Evolutionary conservation across 306 rosid genomes (phyloP).

Genomic region (peach (Prunus persica)): DNA sequence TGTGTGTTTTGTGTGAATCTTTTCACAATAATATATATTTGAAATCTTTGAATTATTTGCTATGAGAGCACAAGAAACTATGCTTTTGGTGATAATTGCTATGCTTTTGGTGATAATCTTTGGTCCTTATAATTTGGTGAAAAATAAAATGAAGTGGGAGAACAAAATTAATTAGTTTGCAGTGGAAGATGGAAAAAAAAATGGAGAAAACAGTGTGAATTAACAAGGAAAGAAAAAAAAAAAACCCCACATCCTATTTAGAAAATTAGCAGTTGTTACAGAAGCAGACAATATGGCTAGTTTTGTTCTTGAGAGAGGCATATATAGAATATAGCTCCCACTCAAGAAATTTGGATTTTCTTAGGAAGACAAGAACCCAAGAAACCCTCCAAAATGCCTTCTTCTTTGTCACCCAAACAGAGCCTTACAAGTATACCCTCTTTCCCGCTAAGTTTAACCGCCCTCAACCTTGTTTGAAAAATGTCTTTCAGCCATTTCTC

Average conservation of each 20-base stretch:
- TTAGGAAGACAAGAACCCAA: conserved; percentile 80
- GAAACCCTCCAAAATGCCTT: conserved; percentile 59
- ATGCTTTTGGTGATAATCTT: background rate
- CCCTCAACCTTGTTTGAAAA: conserved; percentile 62
- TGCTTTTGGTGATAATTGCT: background rate
- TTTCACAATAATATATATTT: background rate
- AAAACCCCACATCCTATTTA: conserved; percentile 46
- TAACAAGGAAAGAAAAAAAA: background rate
- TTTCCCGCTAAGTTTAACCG: conserved; percentile 57
- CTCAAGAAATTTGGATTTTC: conserved; percentile 61
- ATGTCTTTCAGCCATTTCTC: conserved; percentile 88
- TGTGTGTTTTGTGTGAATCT: background rate
- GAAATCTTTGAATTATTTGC: background rate
- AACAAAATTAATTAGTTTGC: background rate
- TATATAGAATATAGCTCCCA: conserved; percentile 14
- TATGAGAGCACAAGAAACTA: background rate
- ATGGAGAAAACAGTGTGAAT: background rate
- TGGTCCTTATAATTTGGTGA: background rate
- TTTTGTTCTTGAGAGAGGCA: conserved; percentile 26
- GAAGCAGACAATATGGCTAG: conserved; percentile 37
- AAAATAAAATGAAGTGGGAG: background rate
- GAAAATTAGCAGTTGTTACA: conserved; percentile 62
- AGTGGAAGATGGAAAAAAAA: background rate
- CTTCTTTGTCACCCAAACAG: conserved; percentile 74
- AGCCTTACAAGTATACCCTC: conserved; percentile 74